Conservation (phyloP, 2,329 filamentous ascomycete genomes). For the Dothistroma pini region DNA sequence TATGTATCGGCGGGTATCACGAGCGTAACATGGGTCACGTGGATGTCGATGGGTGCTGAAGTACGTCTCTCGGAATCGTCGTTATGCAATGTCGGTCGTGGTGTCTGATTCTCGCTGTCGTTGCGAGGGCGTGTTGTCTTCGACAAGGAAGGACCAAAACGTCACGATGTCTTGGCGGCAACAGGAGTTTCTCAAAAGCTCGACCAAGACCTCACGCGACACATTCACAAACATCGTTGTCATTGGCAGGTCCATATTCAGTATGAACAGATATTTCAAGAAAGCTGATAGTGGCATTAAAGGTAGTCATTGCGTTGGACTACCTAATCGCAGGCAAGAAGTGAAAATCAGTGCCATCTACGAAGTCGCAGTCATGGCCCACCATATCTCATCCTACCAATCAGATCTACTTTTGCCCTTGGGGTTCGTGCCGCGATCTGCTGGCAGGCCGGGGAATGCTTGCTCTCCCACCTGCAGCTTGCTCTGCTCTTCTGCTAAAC, state of each 20-base stretch:
- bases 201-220: background rate
- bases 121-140: background rate
- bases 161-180: background rate
- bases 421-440: constrained; percentile 12
- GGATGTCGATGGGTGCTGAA: background rate
- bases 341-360: background rate
- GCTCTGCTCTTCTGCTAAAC: constrained; percentile 57
- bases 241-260: background rate
- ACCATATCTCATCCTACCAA: constrained; percentile 8
- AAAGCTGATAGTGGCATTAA: background rate
- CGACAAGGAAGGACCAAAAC: background rate
- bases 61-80: background rate
- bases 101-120: background rate
- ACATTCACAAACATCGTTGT: background rate
- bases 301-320: background rate
- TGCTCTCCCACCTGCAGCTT: constrained; percentile 18
- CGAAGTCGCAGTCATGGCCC: background rate
- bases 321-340: background rate
- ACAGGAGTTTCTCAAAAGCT: background rate
- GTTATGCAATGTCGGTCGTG: background rate
- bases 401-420: constrained; percentile 29
- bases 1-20: background rate
- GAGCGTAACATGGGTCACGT: background rate
- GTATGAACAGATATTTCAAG: background rate
- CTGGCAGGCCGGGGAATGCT: constrained; percentile 31